Conservation (phyloP, 2,329 filamentous ascomycete genomes). For the Aspergillus persii region DNA sequence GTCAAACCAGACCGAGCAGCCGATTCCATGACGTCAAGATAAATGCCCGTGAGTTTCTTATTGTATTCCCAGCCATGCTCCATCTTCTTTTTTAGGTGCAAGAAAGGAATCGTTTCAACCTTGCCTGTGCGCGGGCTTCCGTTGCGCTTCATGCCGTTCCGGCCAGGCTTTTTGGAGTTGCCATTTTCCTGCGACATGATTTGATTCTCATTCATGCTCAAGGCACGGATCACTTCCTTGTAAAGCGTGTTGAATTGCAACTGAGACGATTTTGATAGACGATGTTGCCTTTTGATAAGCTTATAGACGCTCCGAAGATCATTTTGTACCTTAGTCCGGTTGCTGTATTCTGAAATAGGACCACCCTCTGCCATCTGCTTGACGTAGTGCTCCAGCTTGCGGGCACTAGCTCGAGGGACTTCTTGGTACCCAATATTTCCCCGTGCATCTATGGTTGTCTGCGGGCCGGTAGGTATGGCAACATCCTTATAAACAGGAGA, state of each 20-base stretch:
- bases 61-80: constrained; percentile 98
- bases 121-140: constrained; percentile 71
- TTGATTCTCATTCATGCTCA: constrained; percentile 97
- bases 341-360: constrained; percentile 98
- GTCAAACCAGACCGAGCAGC: constrained; percentile 84
- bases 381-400: constrained; percentile 97
- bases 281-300: constrained; percentile 97
- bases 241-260: constrained; percentile 96
- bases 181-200: constrained; percentile 87
- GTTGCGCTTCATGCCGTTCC: constrained; percentile 50
- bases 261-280: constrained; percentile 92
- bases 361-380: constrained; percentile 98
- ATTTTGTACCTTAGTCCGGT: constrained; percentile 95
- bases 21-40: constrained; percentile 87
- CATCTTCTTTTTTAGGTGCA: constrained; percentile 96
- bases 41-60: constrained; percentile 93
- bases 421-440: constrained; percentile 94
- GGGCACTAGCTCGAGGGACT: constrained; percentile 78
- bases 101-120: constrained; percentile 94
- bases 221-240: constrained; percentile 85
- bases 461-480: constrained; percentile 82
- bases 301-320: constrained; percentile 95
- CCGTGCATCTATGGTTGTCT: constrained; percentile 85
- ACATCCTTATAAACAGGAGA: constrained; percentile 96
- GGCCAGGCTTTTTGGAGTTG: constrained; percentile 56